Evolutionary conservation across 805 yeast species (phyloP).

Genomic region (Yamadazyma sp.): DNA sequence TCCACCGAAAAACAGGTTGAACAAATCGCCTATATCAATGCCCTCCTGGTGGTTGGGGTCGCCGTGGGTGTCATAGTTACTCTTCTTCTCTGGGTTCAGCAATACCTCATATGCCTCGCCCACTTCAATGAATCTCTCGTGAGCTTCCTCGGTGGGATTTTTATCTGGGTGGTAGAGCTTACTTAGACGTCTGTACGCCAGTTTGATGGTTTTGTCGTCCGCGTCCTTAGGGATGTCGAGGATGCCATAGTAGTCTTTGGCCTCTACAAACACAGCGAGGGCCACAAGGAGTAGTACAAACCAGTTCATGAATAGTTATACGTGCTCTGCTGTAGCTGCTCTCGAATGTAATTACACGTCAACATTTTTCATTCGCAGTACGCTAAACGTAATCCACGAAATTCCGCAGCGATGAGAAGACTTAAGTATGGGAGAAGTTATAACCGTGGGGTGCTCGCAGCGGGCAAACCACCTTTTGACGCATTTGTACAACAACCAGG

Average conservation of each 20-base stretch:
- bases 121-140: slow-evolving; percentile 81
- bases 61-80: slow-evolving; percentile 74
- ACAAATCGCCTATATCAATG: slow-evolving; percentile 56
- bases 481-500: slow-evolving; percentile 82
- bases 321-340: too few relatives aligned
- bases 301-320: slow-evolving; percentile 2
- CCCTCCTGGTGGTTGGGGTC: slow-evolving; percentile 51
- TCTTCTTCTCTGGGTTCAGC: slow-evolving; percentile 65
- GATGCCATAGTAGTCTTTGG: slow-evolving; percentile 54
- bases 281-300: slow-evolving; percentile 8
- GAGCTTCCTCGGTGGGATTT: slow-evolving; percentile 81
- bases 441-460: slow-evolving; percentile 46
- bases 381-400: too few relatives aligned
- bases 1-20: slow-evolving; percentile 43
- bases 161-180: slow-evolving; percentile 94
- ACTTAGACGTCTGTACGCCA: slow-evolving; percentile 78
- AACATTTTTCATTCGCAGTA: slow-evolving; percentile 3
- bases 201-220: slow-evolving; percentile 75
- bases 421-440: slow-evolving; percentile 13
- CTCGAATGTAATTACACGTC: slow-evolving; percentile 5
- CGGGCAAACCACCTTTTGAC: slow-evolving; percentile 71
- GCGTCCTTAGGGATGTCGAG: slow-evolving; percentile 72
- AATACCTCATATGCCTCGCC: slow-evolving; percentile 93
- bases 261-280: slow-evolving; percentile 16
- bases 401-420: too few relatives aligned